Evolutionary conservation across 768 basidiomycete species (phyloP), one percentile per base, ranked within the genome.

Genomic region (Hebeloma cylindrosporum): DNA sequence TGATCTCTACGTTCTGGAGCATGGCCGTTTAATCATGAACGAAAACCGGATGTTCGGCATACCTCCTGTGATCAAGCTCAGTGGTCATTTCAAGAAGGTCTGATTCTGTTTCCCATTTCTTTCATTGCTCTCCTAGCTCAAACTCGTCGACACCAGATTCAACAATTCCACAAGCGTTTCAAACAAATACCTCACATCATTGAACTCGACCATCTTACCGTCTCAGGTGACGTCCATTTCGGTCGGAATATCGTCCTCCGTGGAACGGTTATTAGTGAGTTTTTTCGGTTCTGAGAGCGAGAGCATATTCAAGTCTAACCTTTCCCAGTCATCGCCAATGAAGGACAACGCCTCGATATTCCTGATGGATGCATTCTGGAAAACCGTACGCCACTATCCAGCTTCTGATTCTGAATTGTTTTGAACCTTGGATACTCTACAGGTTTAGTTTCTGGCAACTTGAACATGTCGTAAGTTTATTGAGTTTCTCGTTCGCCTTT

Each of bases 81-180:
- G 93, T 33, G 90, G 92, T 64, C 86, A 89, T 63, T 96, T 98
- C 81, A 96, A 92, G 77, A 93, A 90, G 79, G 87, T 87, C 43
- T 34, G 63, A 41, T 7, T 27, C n/a, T 9, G 13, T 30, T 29
- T 7, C 3, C 7, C 7, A 7, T 37, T 20, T 36, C 8, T 31
- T 6, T n/a, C 14, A 29, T 5, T 20, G 7, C 11, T 8, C 21
- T 7, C 8, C 3, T 5, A n/a, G 31, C 16, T 38, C 13, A 35
- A 29, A 11, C 29, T 21, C 33, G 6, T 26, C 10, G 14, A 3
- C 27, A n/a, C 27, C 47, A 83, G 84, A 86, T 90, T 42, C 79
- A 81, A 52, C 78, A 90, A 62, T 94, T 95, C 75, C 88, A 93
- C 71, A 88, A 89, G 64, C 85, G 93, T 30, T 95, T 97, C 80